phyloP scores from a whole-genome alignment of 2,329 filamentous ascomycete genomes.

The Monosporascus sp. region DNA sequence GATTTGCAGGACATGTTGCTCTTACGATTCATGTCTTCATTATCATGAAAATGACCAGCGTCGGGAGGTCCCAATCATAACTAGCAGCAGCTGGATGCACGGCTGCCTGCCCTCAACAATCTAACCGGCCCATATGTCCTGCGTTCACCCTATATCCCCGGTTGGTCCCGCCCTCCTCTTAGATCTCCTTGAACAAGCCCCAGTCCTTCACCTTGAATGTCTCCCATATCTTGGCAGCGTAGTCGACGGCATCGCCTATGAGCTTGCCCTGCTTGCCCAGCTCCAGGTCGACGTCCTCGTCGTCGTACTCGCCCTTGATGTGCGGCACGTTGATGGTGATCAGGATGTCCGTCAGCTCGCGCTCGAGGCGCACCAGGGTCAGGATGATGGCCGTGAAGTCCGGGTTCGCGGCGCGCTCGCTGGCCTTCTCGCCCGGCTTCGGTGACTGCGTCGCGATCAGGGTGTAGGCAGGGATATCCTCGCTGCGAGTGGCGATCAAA shows the following conservation, averaged over 20 bases:
- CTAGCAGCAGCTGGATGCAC: neutral
- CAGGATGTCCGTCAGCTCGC: conserved; percentile 73
- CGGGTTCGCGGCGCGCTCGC: conserved; percentile 28
- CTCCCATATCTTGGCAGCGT: conserved; percentile 63
- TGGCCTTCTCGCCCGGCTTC: conserved; percentile 31
- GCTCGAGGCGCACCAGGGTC: conserved; percentile 70
- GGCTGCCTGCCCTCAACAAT: neutral
- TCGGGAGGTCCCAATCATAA: neutral
- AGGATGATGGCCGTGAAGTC: conserved; percentile 74
- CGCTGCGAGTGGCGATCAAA: conserved; percentile 24
- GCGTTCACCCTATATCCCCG: neutral
- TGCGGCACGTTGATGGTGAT: conserved; percentile 87
- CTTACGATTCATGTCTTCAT: neutral
- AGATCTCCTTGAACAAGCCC: conserved; percentile 59
- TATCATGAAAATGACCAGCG: neutral
- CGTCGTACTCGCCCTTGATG: conserved; percentile 67
- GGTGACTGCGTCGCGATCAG: conserved; percentile 63
- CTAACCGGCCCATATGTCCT: neutral
- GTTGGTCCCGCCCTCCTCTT: neutral
- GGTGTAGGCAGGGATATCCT: conserved; percentile 58
- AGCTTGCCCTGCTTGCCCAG: conserved; percentile 61
- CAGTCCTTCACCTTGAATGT: conserved; percentile 78
- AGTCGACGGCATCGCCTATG: conserved; percentile 64
- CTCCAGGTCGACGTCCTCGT: conserved; percentile 65
- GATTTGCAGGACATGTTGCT: neutral